Conservation (phyloP, 495 filamentous ascomycete species). For the Podospora tetraspora region DNA sequence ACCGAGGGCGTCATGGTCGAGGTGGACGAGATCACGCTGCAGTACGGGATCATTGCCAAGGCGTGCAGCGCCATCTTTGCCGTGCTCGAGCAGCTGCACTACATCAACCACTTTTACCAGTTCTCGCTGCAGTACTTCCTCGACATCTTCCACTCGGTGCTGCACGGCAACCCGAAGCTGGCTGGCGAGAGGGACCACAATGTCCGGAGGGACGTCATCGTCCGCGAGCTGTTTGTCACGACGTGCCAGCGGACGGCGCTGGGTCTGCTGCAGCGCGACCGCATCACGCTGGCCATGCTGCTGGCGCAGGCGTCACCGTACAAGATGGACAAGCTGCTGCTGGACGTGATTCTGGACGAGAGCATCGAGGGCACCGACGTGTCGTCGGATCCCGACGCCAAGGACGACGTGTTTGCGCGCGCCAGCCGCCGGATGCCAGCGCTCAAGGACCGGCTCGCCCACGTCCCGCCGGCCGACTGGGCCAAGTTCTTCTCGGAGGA, state of each 20-base stretch:
- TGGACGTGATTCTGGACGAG: slow-evolving; percentile 81
- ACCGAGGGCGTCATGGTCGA: slow-evolving; percentile 98
- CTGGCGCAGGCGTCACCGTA: slow-evolving; percentile 91
- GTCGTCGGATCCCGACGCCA: slow-evolving; percentile 58
- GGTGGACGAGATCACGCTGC: slow-evolving; percentile 86
- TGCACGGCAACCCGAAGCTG: slow-evolving; percentile 73
- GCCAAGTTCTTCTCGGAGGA: slow-evolving; percentile 78
- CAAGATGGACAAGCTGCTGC: slow-evolving; percentile 81
- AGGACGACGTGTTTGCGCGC: slow-evolving; percentile 62
- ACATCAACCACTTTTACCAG: slow-evolving; percentile 99
- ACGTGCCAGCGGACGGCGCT: slow-evolving; percentile 88
- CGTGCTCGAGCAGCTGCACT: slow-evolving; percentile 92
- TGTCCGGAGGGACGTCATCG: slow-evolving; percentile 75
- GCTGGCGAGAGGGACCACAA: slow-evolving; percentile 68
- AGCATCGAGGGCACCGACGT: slow-evolving; percentile 71
- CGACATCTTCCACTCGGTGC: slow-evolving; percentile 91
- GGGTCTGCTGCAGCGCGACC: slow-evolving; percentile 90
- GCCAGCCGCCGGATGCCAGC: slow-evolving; percentile 58
- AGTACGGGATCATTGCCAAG: slow-evolving; percentile 87
- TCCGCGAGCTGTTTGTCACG: slow-evolving; percentile 83
- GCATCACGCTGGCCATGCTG: slow-evolving; percentile 90
- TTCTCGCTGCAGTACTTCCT: slow-evolving; percentile 98
- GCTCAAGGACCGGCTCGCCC: slow-evolving; percentile 68
- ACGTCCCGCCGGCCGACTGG: slow-evolving; percentile 61
- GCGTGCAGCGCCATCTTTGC: slow-evolving; percentile 97